Base-by-base conservation (phyloP, 495 filamentous ascomycete genomes). In the Neurospora sp. region DNA sequence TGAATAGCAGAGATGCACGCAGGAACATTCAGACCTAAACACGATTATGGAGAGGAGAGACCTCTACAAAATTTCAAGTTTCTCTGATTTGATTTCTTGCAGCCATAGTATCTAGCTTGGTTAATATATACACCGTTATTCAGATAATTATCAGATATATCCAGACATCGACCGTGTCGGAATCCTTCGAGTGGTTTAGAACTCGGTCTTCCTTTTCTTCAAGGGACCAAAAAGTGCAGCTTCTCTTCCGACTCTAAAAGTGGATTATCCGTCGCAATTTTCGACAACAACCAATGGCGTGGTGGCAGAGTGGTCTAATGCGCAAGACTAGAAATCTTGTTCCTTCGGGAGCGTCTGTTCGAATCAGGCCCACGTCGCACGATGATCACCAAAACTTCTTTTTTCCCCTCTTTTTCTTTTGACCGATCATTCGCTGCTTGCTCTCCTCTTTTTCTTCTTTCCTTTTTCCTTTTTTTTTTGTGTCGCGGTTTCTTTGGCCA, bases 261-360 rank as follows among this genome's bases (percentile, higher is more conserved):
- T 20, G 44, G 18, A n/a, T n/a, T 9, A 0, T 20, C 3, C n/a
- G 44, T 0, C 0, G 0, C 0, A 4, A 0, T 2, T 0, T 20
- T 46, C 3, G 20, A 46, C 10, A 54, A 54, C 4, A 14, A 54
- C 46, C 20, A 54, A 54, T 54, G 46, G 46, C 54, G 54, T 62
- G 54, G 54, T 62, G 54, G 54, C 54, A 35, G 54, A 62, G 54
- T 62, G 54, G 54, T 62, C 54, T 62, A 62, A 62, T 35, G 54
- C 54, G 54, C 54, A 62, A 49, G 46, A 49, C 46, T 49, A 49
- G 46, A 49, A 49, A 49, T 49, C 46, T 49, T 49, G 46, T 49
- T 49, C 46, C n/a, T 49, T 49, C 46, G 46, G 46, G 46, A 49
- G 46, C 46, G 46, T 49, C 46, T 49, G 46, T 49, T 62, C 49